Base-by-base conservation (phyloP, 176 grass and related monocot genomes). In the Avena eriantha region DNA sequence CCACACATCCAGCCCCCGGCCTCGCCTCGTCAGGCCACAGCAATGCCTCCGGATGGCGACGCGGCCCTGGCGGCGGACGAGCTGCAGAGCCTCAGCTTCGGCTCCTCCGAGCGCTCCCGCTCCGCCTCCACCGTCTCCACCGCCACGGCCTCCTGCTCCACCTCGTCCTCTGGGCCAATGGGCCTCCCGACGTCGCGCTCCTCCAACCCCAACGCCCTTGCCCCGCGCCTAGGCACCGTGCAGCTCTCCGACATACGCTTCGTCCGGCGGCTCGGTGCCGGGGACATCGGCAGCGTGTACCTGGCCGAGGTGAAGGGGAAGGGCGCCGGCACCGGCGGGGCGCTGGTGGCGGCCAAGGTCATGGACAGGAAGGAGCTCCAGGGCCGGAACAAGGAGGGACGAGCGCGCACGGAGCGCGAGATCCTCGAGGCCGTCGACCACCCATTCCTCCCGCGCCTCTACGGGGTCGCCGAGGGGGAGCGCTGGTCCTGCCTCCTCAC, bases 251-350 rank as follows among this genome's bases (percentile, higher is more conserved):
- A 97, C 87, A 88, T 99, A 47, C 91, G 92, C 7, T 99, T 99
- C 87, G 43, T 99, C 11, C 85, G 87, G 8, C 85, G 97, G 21
- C 85, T 99, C 43, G 97, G 97, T 15, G 82, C 94, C 0, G 97
- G 97, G 0, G 97, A 99, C 87, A 99, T 99, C 46, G 97, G 97
- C 51, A 99, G 93, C 82, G 97, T 99, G 0, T 99, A 99, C 94
- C 92, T 99, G 13, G 94, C 90, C 54, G 97, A 97, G 80, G 76
- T 99, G 16, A 94, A 82, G 75, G 68, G 22, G 19, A 55, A 78
- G 17, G 83, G 19, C 0, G 19, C 0, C 22, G 7, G 43, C 80
- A 0, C 22, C 4, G 19, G 4, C 8, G 48, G n/a, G 0, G 60
- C 76, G 17, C 65, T 96, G 80, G 81, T 99, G 89, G 97, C 97